phyloP scores from a whole-genome alignment of 192 early-diverging fungal genomes.

The Linnemannia zychae region DNA sequence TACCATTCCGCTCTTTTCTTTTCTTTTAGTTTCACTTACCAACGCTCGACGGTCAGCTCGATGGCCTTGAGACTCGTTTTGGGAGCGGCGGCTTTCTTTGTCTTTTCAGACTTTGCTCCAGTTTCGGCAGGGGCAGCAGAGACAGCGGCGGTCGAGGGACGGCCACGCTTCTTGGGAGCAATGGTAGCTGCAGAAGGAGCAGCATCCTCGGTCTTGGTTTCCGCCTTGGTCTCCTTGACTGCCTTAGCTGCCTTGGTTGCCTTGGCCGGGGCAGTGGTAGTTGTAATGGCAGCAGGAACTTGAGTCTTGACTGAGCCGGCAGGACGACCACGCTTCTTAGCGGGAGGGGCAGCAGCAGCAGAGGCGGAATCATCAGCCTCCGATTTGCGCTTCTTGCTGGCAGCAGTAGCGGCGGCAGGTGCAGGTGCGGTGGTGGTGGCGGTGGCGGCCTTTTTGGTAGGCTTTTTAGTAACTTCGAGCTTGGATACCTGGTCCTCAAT shows the following conservation, averaged over 20 bases:
- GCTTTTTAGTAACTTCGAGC: not conserved
- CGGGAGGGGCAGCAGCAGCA: not conserved
- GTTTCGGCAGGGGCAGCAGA: not conserved
- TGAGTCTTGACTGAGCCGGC: conserved; percentile 31
- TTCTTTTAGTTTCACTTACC: conserved; percentile 11
- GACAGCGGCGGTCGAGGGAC: not conserved
- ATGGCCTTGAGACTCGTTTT: conserved; percentile 8
- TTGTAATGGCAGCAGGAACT: not conserved
- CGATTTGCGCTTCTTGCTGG: conserved; percentile 21
- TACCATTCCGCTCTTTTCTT: not conserved
- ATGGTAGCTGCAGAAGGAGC: not conserved
- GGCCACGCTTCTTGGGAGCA: conserved; percentile 2
- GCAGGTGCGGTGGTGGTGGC: not conserved
- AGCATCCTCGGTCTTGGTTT: not conserved
- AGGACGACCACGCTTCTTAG: conserved; percentile 35
- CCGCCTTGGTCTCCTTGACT: not conserved
- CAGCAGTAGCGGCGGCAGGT: not conserved
- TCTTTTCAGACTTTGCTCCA: not conserved
- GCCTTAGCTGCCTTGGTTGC: not conserved
- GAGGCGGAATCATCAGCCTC: conserved; percentile 7
- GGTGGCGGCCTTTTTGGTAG: not conserved
- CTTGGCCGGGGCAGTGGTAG: not conserved
- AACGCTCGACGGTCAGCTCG: conserved; percentile 39
- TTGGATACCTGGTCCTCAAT: conserved; percentile 17
- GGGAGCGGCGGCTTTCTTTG: conserved; percentile 5